Evolutionary conservation across 306 rosid genomes (phyloP).

Genomic region (Casuarina equisetifolia): DNA sequence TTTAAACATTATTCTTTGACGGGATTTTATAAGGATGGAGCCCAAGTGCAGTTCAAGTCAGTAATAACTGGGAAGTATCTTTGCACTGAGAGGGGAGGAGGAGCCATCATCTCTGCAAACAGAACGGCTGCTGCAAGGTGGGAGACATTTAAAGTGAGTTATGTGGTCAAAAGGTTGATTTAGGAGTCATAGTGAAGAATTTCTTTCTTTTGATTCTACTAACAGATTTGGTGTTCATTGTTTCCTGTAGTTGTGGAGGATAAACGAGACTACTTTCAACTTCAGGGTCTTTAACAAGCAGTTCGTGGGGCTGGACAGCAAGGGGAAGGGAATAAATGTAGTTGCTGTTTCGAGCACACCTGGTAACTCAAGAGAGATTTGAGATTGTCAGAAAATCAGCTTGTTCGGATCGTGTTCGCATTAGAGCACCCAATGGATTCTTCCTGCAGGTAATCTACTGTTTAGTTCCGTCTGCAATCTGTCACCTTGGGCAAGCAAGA

Average conservation of each 20-base stretch:
- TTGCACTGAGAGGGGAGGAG: constrained; percentile 69
- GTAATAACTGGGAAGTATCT: constrained; percentile 56
- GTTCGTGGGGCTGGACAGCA: constrained; percentile 54
- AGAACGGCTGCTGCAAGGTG: constrained; percentile 60
- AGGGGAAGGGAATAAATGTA: constrained; percentile 30
- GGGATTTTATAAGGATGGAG: constrained; percentile 54
- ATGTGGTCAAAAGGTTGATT: background rate
- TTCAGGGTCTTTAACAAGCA: constrained; percentile 62
- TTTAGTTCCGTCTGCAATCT: background rate
- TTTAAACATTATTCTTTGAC: background rate
- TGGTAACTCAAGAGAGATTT: constrained; percentile 35
- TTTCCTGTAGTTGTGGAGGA: constrained; percentile 65
- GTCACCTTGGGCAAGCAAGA: background rate
- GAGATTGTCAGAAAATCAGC: constrained; percentile 42
- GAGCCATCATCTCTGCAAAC: constrained; percentile 63
- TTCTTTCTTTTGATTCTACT: background rate
- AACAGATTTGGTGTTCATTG: background rate
- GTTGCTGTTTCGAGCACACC: constrained; percentile 49
- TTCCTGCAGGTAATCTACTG: constrained; percentile 56
- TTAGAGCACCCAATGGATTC: constrained; percentile 60
- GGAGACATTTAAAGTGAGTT: constrained; percentile 63
- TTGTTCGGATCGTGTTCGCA: constrained; percentile 45
- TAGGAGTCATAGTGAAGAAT: background rate
- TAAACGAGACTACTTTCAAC: constrained; percentile 50
- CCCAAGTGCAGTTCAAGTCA: constrained; percentile 61